A percentile compares a stretch with the other conserved stretches of the same genome.
Evolutionary conservation across 495 filamentous ascomycete genomes (phyloP).

Genomic region (Penicillium arizonense): DNA sequence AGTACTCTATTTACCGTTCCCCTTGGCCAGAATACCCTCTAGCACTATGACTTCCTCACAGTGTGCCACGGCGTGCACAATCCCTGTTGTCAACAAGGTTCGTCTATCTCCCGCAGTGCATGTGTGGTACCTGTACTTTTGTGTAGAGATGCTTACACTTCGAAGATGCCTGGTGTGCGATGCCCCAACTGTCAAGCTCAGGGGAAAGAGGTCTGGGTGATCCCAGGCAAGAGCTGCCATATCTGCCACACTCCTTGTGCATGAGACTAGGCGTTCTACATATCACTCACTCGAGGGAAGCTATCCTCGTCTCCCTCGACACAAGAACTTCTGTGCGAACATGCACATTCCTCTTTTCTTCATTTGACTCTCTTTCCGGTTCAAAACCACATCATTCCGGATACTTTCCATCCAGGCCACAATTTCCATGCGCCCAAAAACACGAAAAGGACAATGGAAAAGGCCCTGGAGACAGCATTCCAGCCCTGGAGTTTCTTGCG

Average conservation of each 20-base stretch:
- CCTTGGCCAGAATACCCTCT: neutral
- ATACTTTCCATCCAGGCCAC: no score
- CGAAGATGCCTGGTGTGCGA: slow-evolving; percentile 49
- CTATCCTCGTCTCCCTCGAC: neutral
- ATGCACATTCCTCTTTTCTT: neutral
- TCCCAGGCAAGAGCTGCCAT: slow-evolving; percentile 51
- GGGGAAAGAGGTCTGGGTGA: slow-evolving; percentile 49
- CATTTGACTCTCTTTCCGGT: no score
- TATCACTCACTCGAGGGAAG: neutral
- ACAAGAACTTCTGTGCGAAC: neutral
- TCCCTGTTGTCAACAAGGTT: slow-evolving; percentile 21
- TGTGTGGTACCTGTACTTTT: slow-evolving; percentile 1
- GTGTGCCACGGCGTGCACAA: slow-evolving; percentile 13
- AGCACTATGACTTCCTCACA: slow-evolving; percentile 11
- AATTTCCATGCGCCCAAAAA: no score
- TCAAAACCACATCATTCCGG: no score
- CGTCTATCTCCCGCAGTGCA: neutral
- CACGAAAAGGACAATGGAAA: neutral
- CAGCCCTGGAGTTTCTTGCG: no score
- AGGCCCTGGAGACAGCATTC: no score
- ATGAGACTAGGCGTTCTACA: slow-evolving; percentile 1
- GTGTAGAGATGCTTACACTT: neutral
- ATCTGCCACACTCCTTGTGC: slow-evolving; percentile 39
- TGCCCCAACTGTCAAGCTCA: slow-evolving; percentile 41
- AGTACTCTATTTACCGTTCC: neutral